Evolutionary conservation across 1,284 basidiomycete genomes (phyloP).

Genomic region (Malassezia dermatis): DNA sequence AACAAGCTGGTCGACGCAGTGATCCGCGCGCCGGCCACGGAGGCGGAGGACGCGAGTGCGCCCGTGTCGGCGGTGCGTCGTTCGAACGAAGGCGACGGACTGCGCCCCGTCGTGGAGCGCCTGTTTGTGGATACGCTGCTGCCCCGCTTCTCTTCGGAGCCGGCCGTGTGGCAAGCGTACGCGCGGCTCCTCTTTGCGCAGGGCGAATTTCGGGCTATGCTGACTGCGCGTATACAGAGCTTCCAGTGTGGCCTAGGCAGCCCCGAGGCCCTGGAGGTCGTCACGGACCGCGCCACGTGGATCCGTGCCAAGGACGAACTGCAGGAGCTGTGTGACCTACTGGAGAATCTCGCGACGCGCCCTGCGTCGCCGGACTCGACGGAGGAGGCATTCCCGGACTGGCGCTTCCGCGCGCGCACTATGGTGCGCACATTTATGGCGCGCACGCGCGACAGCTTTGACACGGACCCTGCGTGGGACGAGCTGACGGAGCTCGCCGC

Average conservation of each 20-base stretch:
- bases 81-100: slow-evolving; percentile 61
- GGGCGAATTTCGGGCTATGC: slow-evolving; percentile 19
- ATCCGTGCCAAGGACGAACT: slow-evolving; percentile 23
- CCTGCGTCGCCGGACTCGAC: slow-evolving; percentile 17
- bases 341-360: slow-evolving; percentile 69
- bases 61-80: slow-evolving; percentile 21
- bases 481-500: slow-evolving; percentile 54
- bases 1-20: slow-evolving; percentile 78
- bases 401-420: slow-evolving; percentile 76
- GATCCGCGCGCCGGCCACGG: slow-evolving; percentile 53
- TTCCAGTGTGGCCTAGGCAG: slow-evolving; percentile 23
- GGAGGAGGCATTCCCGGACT: slow-evolving; percentile 53
- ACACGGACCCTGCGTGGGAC: slow-evolving; percentile 74
- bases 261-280: slow-evolving; percentile 9
- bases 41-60: slow-evolving; percentile 10
- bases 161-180: slow-evolving; percentile 30
- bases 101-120: slow-evolving; percentile 56
- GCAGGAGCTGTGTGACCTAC: slow-evolving; percentile 57
- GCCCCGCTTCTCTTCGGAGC: slow-evolving; percentile 58
- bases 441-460: slow-evolving; percentile 57
- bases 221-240: slow-evolving; percentile 27
- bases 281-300: slow-evolving; percentile 13
- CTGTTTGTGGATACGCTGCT: slow-evolving; percentile 70
- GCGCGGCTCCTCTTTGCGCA: slow-evolving; percentile 30
- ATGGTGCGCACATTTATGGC: slow-evolving; percentile 80